Base-by-base conservation (phyloP, 164 flowering plant species). In the Cinnamomum micranthum region DNA sequence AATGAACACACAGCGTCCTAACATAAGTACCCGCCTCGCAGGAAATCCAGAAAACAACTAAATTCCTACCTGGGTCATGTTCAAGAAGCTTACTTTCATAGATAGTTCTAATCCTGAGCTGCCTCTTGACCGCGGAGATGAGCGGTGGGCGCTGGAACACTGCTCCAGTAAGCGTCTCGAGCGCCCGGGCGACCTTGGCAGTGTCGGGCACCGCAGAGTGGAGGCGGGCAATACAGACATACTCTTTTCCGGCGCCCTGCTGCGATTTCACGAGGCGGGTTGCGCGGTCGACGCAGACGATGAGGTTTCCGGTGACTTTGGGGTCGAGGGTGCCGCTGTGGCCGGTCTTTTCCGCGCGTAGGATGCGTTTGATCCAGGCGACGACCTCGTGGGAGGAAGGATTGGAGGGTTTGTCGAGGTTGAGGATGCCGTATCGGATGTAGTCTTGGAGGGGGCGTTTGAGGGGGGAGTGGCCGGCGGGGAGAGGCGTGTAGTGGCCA, bases 21-120 rank as follows among this genome's bases (percentile, higher is more conserved):
- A 91, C 89, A 80, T 91, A 89, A 3, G 95, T 91, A 20, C 95
- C 95, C 6, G 95, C 95, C 84, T 91, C 93, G 27, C 95, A 91
- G 6, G 91, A 89, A 77, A 91, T 85, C 95, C 95, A 89, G 60
- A 91, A 91, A 13, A 91, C 92, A 71, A 91, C 91, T 86, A 89
- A 84, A 79, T 89, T 91, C 82, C 73, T 87, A 72, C 85, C 92
- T 0, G 84, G 63, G 52, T 91, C 95, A 77, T 76, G 89, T 80
- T 89, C 95, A 59, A 91, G 86, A 12, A 89, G 81, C 89, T 91
- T 91, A 74, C 95, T 91, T 68, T 88, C 92, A 69, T 91, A 89
- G 51, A 91, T 89, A 12, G 93, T 91, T 63, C 95, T 74, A 71
- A 91, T 86, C 73, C 95, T 77, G 52, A 91, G 91, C 79, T 91